Conservation (phyloP, 202 grass and related monocot genomes). For the Zizania palustris region DNA sequence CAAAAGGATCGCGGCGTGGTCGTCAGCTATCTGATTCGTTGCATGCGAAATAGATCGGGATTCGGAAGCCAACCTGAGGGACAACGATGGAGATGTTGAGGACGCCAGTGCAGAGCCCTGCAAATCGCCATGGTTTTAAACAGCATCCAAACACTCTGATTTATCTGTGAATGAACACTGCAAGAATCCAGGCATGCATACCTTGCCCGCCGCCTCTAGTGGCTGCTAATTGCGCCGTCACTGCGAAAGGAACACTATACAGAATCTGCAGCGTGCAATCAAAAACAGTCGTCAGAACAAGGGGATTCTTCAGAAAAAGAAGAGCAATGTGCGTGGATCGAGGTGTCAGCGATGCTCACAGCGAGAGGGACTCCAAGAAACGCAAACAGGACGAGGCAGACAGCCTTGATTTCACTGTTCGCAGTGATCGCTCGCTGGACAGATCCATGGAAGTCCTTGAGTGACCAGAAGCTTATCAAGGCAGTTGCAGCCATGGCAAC, state of each 20-base stretch:
- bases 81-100: slow-evolving; percentile 91
- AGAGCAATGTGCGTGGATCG: neutral
- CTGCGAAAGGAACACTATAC: slow-evolving; percentile 88
- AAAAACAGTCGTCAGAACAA: neutral
- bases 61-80: slow-evolving; percentile 68
- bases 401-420: slow-evolving; percentile 52
- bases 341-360: slow-evolving; percentile 45
- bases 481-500: slow-evolving; percentile 63
- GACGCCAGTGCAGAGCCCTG: slow-evolving; percentile 84
- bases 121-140: slow-evolving; percentile 8
- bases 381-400: slow-evolving; percentile 61
- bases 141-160: neutral
- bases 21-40: neutral
- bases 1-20: neutral
- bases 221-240: slow-evolving; percentile 66
- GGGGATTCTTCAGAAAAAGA: neutral
- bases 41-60: neutral
- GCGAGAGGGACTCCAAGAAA: slow-evolving; percentile 79
- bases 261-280: slow-evolving; percentile 53
- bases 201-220: slow-evolving; percentile 73
- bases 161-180: neutral
- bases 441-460: slow-evolving; percentile 58
- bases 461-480: slow-evolving; percentile 77
- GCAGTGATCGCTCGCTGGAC: slow-evolving; percentile 62
- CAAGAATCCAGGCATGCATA: slow-evolving; percentile 15